Evolutionary conservation across 2,329 filamentous ascomycete genomes (phyloP).

Genomic region (Exophiala alcalophila): DNA sequence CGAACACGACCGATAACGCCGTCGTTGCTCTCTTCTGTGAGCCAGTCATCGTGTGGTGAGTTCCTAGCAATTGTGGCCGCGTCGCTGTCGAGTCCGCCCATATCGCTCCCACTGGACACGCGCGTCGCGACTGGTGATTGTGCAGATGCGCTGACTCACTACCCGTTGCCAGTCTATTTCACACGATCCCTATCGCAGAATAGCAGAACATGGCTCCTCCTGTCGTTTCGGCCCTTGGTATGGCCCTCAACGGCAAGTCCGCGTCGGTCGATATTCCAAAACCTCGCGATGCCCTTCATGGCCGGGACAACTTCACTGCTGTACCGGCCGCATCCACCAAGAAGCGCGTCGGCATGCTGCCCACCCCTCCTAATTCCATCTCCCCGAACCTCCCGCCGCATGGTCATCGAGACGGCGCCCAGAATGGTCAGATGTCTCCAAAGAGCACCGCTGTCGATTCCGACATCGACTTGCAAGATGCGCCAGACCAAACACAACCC

Average conservation of each 20-base stretch:
- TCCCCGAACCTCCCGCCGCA: slow-evolving; percentile 83
- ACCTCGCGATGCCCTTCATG: slow-evolving; percentile 38
- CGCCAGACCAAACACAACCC: slow-evolving; percentile 50
- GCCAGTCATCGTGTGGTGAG: slow-evolving; percentile 24
- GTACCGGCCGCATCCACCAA: slow-evolving; percentile 31
- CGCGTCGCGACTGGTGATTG: slow-evolving; percentile 18
- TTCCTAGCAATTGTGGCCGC: too few species aligned
- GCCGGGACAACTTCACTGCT: slow-evolving; percentile 38
- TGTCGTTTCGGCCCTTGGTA: slow-evolving; percentile 46
- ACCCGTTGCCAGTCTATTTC: slow-evolving; percentile 8
- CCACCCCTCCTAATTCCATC: slow-evolving; percentile 92
- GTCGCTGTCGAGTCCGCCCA: too few species aligned
- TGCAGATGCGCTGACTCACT: slow-evolving; percentile 31
- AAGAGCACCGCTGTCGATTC: slow-evolving; percentile 65
- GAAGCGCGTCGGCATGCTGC: slow-evolving; percentile 52
- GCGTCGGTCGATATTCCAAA: slow-evolving; percentile 50
- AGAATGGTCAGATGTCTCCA: slow-evolving; percentile 38
- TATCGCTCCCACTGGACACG: too few species aligned
- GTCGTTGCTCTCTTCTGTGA: slow-evolving; percentile 16
- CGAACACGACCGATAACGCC: slow-evolving; percentile 4
- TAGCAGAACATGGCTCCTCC: slow-evolving; percentile 44
- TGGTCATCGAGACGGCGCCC: slow-evolving; percentile 65
- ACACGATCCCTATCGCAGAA: slow-evolving; percentile 22
- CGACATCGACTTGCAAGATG: slow-evolving; percentile 80
- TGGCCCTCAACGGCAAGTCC: slow-evolving; percentile 51